Evolutionary conservation across 2,329 filamentous ascomycete species (phyloP), one percentile per base, ranked within the genome.

Genomic region (Xylariaceae sp.): DNA sequence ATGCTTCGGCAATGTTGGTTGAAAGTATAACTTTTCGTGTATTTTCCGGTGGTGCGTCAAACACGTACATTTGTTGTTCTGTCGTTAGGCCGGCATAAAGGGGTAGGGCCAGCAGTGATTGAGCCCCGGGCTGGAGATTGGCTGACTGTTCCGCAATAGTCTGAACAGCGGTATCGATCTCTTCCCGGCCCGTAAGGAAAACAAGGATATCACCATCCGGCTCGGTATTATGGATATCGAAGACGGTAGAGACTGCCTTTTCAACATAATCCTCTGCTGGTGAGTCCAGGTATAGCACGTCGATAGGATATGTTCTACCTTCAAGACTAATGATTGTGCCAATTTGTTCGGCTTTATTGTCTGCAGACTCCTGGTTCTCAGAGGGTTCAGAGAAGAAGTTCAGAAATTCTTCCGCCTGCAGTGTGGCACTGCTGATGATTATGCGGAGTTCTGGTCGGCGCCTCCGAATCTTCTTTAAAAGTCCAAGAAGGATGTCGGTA

Each of bases 1-100:
- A 96, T 4, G 95, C 94, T 78, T 99, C 95, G 11, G 95, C 92
- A 63, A 98, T 97, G 71, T 98, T 98, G 56, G 95, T 98, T 3
- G 91, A 89, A 64, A 97, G 88, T 31, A 99, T 90, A 34, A 97
- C 90, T 71, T 98, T 98, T 37, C 95, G 85, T 1, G 88, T 93
- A 57, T 93, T 88, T 59, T 91, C 87, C 0, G 91, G 87, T 2
- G 92, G 79, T 51, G 89, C 87, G 67, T 96, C 92, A 71, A 98
- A 98, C 36, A 98, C 89, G 64, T 93, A 93, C 86, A 96, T 94
- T 71, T 98, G 95, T 69, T 97, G 88, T 63, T 97, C 93, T 7
- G 89, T 92, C 2, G 92, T 86, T 5, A 98, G 82, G 2, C 94
- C 95, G 4, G 95, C 92, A 71, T 96, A 98, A 0, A 98, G 82